Evolutionary conservation across 345 rosid species (phyloP).

Genomic region (Salix arbutifolia): DNA sequence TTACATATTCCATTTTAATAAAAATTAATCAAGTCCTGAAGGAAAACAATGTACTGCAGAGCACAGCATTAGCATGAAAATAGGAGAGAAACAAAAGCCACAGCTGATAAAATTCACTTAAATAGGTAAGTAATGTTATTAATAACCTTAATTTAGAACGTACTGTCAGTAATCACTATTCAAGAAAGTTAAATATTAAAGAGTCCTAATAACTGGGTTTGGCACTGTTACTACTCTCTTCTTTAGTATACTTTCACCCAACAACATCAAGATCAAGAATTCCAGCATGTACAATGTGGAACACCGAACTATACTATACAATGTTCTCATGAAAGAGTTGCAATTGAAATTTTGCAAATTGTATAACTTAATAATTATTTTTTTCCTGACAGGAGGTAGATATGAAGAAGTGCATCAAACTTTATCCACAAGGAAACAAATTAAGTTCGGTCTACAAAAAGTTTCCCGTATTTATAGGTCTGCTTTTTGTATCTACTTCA

Average conservation of each 20-base stretch:
- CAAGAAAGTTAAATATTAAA: background rate
- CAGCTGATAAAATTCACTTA: background rate
- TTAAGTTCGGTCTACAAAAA: background rate
- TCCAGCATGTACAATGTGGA: background rate
- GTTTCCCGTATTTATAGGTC: background rate
- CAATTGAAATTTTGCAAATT: background rate
- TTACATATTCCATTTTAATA: conserved; percentile 9
- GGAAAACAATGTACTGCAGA: background rate
- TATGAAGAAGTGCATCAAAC: background rate
- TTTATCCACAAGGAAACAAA: background rate
- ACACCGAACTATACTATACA: background rate
- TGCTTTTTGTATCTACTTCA: background rate
- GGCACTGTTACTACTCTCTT: background rate
- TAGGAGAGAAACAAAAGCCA: background rate
- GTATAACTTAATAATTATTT: background rate
- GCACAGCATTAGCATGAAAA: background rate
- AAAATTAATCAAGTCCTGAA: conserved; percentile 3
- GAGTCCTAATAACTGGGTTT: background rate
- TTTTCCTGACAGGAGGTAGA: background rate
- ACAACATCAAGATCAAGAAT: background rate
- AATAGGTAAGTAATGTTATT: background rate
- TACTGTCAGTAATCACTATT: background rate
- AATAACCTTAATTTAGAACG: background rate
- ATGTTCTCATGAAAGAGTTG: background rate
- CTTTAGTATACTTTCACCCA: background rate